phyloP scores from a whole-genome alignment of 441 rosid species.

The Rhodomyrtus psidioides region DNA sequence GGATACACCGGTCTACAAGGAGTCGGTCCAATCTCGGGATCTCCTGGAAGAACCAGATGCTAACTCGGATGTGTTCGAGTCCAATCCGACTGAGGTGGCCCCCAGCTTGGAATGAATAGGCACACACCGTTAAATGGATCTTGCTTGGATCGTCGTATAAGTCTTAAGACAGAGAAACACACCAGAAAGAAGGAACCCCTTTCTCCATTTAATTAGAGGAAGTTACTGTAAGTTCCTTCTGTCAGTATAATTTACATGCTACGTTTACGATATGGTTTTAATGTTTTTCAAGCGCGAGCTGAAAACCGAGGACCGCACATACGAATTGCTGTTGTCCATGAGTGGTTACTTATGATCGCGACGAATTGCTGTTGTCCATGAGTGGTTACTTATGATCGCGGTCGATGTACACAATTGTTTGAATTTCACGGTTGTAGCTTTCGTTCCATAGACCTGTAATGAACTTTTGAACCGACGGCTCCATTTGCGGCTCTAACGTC shows the following conservation, averaged over 20 bases:
- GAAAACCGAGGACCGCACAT: background rate
- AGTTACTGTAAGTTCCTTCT: background rate
- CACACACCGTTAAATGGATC: background rate
- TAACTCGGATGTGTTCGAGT: constrained; percentile 69
- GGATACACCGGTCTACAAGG: constrained; percentile 83
- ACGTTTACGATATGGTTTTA: background rate
- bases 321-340: background rate
- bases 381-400: too few relatives aligned
- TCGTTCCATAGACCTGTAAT: background rate
- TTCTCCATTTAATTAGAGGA: background rate
- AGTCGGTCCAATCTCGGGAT: constrained; percentile 55
- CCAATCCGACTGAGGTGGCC: constrained; percentile 91
- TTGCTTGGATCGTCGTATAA: background rate
- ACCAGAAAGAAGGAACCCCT: background rate
- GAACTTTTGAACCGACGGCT: background rate
- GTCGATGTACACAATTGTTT: background rate
- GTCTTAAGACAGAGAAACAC: background rate
- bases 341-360: background rate
- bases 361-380: too few relatives aligned
- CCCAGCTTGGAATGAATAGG: constrained; percentile 60
- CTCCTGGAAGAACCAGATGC: constrained; percentile 70
- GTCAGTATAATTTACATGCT: background rate
- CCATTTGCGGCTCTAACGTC: background rate
- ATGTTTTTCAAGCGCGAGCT: background rate
- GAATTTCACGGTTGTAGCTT: background rate